Evolutionary conservation across 345 rosid species (phyloP).

Genomic region (Lepidium africanum): DNA sequence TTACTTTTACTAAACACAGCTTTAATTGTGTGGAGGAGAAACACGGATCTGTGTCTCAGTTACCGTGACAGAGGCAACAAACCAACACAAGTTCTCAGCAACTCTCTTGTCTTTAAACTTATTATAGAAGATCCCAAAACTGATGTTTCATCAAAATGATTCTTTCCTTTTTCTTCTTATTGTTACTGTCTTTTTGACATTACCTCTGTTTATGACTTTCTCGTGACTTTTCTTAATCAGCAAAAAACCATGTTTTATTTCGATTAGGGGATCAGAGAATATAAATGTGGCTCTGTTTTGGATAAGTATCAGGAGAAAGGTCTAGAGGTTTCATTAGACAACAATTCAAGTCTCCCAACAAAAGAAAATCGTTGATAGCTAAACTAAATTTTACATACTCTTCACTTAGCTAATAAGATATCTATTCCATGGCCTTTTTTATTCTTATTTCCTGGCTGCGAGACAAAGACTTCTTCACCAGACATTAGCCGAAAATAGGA

Average conservation of each 20-base stretch:
- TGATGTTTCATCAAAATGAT: conserved; percentile 13
- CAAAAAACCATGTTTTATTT: background rate
- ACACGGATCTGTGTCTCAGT: conserved; percentile 15
- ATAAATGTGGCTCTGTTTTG: background rate
- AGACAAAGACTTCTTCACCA: background rate
- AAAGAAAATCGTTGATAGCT: conserved; percentile 1
- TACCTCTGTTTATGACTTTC: background rate
- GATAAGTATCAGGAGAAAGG: background rate
- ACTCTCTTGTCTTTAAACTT: conserved; percentile 14
- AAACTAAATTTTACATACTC: conserved; percentile 21
- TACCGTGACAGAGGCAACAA: conserved; percentile 16
- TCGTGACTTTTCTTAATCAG: background rate
- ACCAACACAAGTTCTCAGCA: conserved; percentile 15
- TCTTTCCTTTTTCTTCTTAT: background rate
- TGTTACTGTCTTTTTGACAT: conserved; percentile 13
- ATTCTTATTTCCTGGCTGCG: conserved; percentile 4
- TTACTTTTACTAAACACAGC: background rate
- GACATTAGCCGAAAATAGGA: background rate
- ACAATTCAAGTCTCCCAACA: conserved; percentile 10
- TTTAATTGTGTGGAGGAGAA: conserved; percentile 18
- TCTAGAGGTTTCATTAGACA: conserved; percentile 10
- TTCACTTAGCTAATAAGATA: conserved; percentile 10
- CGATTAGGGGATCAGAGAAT: background rate
- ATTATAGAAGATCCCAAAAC: conserved; percentile 25
- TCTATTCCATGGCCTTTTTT: background rate